Base-by-base conservation (phyloP, 805 yeast species). In the Lachancea mirantina region DNA sequence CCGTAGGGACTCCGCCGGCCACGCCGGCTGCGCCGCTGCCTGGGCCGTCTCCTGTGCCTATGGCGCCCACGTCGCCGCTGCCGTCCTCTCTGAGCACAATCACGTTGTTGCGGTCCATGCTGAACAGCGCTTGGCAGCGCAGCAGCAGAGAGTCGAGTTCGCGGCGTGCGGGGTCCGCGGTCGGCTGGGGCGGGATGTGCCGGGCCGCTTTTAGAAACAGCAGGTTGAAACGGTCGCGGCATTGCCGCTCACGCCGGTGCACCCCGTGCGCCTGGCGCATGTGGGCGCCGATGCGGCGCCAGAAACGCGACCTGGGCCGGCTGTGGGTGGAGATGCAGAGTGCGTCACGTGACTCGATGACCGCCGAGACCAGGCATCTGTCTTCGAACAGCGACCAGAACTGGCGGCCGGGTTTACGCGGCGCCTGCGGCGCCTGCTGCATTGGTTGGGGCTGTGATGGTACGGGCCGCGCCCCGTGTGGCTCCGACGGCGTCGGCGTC, bases 191-290 rank as follows among this genome's bases (percentile, higher is more conserved):
- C 24, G 17, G 15, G 13, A 8, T 28, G 30, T 33, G 26, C 9
- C 36, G 23, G 16, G 28, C 36, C 10, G 36, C 36, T 18, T 33
- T 33, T 32, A 32, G 28, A 16, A 27, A 33, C 19, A 33, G 25
- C 6, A 33, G 36, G 28, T 33, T 33, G 28, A 33, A 33, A 14
- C 36, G 32, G 14, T 33, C 36, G 8, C 36, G 32, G 20, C 36
- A 33, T n/a, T 33, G 36, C 14, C 36, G 32, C 24, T 33, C 28
- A 28, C 28, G 27, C 8, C 36, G 32, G 10, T 14, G 20, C 19
- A 33, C 14, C 10, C 32, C 32, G 20, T 33, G 32, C 15, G 13
- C 16, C 13, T 10, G 22, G 14, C 23, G 20, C 25, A 33, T 24
- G 19, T 28, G 24, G 24, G 21, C 20, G 22, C 36, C 28, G 28